Evolutionary conservation across 1,284 basidiomycete genomes (phyloP), one percentile per base, ranked within the genome.

Genomic region (Cutaneotrichosporon cavernicola): DNA sequence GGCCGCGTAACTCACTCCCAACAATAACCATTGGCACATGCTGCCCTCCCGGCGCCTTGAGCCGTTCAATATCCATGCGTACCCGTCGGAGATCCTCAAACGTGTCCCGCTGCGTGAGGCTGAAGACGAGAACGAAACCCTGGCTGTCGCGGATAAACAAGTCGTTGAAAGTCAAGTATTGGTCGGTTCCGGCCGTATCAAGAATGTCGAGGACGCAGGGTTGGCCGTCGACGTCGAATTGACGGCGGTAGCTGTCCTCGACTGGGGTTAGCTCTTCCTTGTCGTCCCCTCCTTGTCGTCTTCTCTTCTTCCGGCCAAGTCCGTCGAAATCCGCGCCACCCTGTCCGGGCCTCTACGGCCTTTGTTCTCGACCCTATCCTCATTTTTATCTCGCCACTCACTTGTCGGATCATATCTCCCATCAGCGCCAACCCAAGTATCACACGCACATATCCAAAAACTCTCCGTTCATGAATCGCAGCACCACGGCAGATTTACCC

Each of bases 1-100:
- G n/a, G n/a, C n/a, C n/a, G n/a, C n/a, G n/a, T n/a, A n/a, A 69
- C 75, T 68, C 67, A 78, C 75, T 77, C 6, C 77, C 77, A 7
- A 79, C 75, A 21, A 79, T 67, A 2, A 76, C 75, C 34, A 76
- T 61, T 1, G 75, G 72, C 13, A 78, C 66, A 8, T 55, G 50
- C 2, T 62, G 51, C 2, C 53, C 61, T 7, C 40, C 53, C 2
- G 68, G 63, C 13, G 61, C 56, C 61, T 77, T 77, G 50, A 77
- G 66, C 5, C 73, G 68, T n/a, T 57, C 49, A 31, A 77, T 75
- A n/a, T 63, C 71, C 46, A 74, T 68, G 18, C 70, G 61, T 22
- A 70, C 63, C 9, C 65, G 56, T 7, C 60, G 51, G 18, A 75
- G 50, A 51, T 78, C 76, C n/a, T 72, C 68, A n/a, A 74, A 65